Evolutionary conservation across 2,329 filamentous ascomycete species (phyloP), one percentile per base, ranked within the genome.

Genomic region (Cercospora zeina): DNA sequence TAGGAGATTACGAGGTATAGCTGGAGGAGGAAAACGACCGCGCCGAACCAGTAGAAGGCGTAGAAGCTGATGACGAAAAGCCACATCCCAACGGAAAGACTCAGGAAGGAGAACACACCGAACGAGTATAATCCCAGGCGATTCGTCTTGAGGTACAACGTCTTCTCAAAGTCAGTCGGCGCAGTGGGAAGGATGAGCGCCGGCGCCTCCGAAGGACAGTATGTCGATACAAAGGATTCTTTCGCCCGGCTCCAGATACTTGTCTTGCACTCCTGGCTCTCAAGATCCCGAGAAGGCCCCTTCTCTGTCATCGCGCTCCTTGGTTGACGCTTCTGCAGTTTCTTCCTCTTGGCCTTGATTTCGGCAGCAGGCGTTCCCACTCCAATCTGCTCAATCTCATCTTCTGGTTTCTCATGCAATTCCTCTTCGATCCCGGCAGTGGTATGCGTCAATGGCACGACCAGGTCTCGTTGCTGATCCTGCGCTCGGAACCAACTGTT

Each of bases 41-140:
- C 70, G 33, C 74, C 75, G 62, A 77, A 79, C 64, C 64, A 66
- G 58, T 66, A 66, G 21, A 65, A 65, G 33, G 72, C 69, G 19
- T 70, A 69, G 5, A 74, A 71, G 50, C 74, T 75, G 9, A 77
- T 66, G 33, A 74, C 71, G 59, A 79, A 79, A 4, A 79, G 70
- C 77, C 77, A 79, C 76, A 78, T 78, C 45, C 77, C 77, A 4
- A 73, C 77, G 5, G 75, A 76, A n/a, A 79, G 70, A 11, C 71
- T 73, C 10, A 78, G 67, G 62, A 78, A 77, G 8, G 76, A 76
- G 50, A 78, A 70, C 39, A 78, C 68, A 19, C 77, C 77, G 47
- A 78, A 76, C 45, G 75, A 65, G 65, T 79, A 77, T n/a, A 79
- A 69, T 0, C 74, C 73, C 4, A 77, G 67, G 10, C 77, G 72